Evolutionary conservation across 2,329 filamentous ascomycete species (phyloP).

Genomic region (Boeremia exigua): DNA sequence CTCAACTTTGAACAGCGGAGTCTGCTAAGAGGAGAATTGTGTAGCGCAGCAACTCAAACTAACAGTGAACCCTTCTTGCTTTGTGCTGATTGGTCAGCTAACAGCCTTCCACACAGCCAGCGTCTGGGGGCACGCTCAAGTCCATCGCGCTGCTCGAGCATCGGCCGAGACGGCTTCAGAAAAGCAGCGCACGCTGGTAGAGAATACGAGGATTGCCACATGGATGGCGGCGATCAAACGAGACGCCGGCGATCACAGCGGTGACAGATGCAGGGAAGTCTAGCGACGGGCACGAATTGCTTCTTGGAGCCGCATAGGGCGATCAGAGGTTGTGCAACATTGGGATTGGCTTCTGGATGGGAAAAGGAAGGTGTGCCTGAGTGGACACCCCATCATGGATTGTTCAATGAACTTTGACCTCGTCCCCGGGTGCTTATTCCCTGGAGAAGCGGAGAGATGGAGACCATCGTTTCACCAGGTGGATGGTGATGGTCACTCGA

Average conservation of each 20-base stretch:
- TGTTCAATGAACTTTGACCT: background rate
- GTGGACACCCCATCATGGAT: background rate
- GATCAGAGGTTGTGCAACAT: conserved; percentile 9
- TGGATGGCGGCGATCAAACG: conserved; percentile 3
- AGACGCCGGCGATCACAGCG: background rate
- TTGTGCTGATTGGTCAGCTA: background rate
- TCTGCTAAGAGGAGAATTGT: background rate
- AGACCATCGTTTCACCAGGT: too few species aligned
- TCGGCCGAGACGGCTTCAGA: background rate
- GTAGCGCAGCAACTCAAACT: background rate
- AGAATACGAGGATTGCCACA: conserved; percentile 10
- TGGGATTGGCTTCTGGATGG: background rate
- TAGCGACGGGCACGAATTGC: conserved; percentile 5
- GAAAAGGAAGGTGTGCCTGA: background rate
- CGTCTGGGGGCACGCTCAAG: background rate
- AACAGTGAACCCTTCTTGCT: background rate
- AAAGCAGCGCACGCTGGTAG: conserved; percentile 3
- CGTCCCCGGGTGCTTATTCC: background rate
- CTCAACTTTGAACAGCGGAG: conserved; percentile 1
- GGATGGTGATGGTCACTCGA: too few species aligned
- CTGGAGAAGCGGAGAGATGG: background rate
- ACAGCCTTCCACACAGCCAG: too few species aligned
- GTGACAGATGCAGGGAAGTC: conserved; percentile 5
- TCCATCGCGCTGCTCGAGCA: background rate
- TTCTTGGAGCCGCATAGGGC: background rate